These are phyloP conservation scores for Xylaria sp. DNA, from an alignment of 495 filamentous ascomycete species.

Conservation along the genomic window DNA sequence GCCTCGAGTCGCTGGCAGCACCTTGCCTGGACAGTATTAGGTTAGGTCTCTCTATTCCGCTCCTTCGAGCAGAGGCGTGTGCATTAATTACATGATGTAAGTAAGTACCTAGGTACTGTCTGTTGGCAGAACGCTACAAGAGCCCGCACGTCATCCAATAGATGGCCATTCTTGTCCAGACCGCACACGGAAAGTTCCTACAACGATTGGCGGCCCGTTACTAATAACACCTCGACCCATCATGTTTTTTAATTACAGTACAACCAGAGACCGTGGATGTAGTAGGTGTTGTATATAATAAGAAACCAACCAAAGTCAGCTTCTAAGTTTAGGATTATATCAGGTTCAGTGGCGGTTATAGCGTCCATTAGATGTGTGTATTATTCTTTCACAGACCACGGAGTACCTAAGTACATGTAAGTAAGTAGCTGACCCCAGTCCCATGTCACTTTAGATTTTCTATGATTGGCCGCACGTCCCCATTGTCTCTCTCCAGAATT, in stretches of 20 bases:
- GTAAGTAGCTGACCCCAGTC: neutral
- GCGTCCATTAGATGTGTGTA: too few relatives aligned
- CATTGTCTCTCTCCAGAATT: neutral
- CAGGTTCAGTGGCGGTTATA: neutral
- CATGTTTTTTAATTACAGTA: neutral
- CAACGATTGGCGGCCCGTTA: too few relatives aligned
- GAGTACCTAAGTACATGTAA: neutral
- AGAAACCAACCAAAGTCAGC: neutral
- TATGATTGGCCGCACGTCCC: neutral
- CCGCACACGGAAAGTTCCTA: neutral
- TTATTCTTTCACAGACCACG: too few relatives aligned
- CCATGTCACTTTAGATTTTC: neutral
- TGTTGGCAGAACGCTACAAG: too few relatives aligned
- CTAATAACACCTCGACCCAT: neutral
- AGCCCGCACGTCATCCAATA: too few relatives aligned
- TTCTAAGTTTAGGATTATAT: constrained; percentile 11
- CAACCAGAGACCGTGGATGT: neutral
- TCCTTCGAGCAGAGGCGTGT: neutral
- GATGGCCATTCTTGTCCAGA: neutral
- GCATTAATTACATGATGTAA: neutral
- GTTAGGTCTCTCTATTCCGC: neutral
- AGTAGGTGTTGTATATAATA: neutral
- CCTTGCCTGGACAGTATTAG: too few relatives aligned
- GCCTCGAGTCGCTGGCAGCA: neutral
- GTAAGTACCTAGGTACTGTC: too few relatives aligned